phyloP scores from a whole-genome alignment of 257 asterid genomes.

The Nicotiana tabacum region DNA sequence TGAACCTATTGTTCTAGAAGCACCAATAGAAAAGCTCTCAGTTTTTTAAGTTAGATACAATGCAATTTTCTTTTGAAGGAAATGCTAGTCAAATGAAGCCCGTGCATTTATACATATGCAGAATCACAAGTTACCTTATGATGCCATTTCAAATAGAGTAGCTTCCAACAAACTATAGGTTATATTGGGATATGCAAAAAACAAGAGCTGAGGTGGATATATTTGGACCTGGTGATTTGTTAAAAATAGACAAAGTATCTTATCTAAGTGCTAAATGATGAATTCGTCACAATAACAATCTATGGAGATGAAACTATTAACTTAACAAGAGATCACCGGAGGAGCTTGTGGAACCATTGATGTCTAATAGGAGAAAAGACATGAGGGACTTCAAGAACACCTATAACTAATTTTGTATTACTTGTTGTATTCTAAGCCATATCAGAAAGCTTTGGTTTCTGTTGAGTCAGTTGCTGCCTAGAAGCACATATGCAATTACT shows the following conservation, averaged over 20 bases:
- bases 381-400: no score
- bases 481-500: no score
- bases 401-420: no score
- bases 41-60: neutral
- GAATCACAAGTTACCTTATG: neutral
- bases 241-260: neutral
- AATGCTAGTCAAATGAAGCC: neutral
- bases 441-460: no score
- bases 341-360: neutral
- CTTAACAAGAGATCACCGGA: neutral
- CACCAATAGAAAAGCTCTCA: neutral
- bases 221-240: neutral
- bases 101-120: neutral
- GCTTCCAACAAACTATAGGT: neutral
- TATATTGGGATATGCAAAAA: neutral
- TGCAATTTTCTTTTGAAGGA: neutral
- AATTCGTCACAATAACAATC: neutral
- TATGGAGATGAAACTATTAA: neutral
- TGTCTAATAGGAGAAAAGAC: no score
- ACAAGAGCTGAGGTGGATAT: neutral
- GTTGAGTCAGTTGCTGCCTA: no score
- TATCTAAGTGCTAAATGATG: neutral
- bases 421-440: no score
- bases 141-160: neutral
- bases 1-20: slow-evolving; percentile 42